Evolutionary conservation across 1,139 yeast species (phyloP).

Genomic region (Scheffersomyces parashehatae): DNA sequence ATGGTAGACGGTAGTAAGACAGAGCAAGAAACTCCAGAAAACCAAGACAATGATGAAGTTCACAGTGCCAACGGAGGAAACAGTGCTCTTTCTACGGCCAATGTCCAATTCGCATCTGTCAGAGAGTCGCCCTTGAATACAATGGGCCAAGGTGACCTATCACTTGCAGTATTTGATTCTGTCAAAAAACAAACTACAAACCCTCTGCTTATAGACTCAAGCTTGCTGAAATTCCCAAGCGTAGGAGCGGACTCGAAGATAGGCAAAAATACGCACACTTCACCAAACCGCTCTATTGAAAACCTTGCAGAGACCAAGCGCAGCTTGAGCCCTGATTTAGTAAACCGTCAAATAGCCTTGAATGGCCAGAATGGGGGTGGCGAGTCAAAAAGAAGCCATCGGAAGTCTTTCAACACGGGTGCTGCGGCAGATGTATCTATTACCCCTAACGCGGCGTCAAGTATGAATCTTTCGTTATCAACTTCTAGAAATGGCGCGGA

Average conservation of each 20-base stretch:
- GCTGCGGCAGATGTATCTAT: neutral
- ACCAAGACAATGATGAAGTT: conserved; percentile 3
- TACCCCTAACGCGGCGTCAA: neutral
- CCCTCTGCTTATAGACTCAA: conserved; percentile 4
- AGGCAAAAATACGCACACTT: conserved; percentile 11
- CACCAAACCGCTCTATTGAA: conserved; percentile 23
- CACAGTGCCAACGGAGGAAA: conserved; percentile 1
- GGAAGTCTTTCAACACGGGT: conserved; percentile 16
- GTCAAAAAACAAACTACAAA: neutral
- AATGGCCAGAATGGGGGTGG: conserved; percentile 12
- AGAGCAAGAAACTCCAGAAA: neutral
- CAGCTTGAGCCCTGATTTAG: conserved; percentile 20
- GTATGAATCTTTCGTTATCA: conserved; percentile 2
- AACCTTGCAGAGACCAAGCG: conserved; percentile 16
- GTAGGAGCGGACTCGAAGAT: conserved; percentile 2
- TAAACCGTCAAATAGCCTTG: conserved; percentile 16
- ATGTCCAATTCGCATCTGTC: conserved; percentile 58
- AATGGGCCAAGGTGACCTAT: conserved; percentile 71
- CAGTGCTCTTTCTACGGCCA: conserved; percentile 17
- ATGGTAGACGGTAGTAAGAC: neutral
- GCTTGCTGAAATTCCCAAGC: conserved; percentile 8
- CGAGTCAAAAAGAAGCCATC: conserved; percentile 20
- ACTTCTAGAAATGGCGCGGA: conserved; percentile 6
- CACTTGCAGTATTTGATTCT: conserved; percentile 54
- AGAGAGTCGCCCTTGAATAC: conserved; percentile 59